These are phyloP conservation scores for Trichoderma asperellum DNA, from an alignment of 2,329 filamentous ascomycete genomes.

Conservation along the genomic window DNA sequence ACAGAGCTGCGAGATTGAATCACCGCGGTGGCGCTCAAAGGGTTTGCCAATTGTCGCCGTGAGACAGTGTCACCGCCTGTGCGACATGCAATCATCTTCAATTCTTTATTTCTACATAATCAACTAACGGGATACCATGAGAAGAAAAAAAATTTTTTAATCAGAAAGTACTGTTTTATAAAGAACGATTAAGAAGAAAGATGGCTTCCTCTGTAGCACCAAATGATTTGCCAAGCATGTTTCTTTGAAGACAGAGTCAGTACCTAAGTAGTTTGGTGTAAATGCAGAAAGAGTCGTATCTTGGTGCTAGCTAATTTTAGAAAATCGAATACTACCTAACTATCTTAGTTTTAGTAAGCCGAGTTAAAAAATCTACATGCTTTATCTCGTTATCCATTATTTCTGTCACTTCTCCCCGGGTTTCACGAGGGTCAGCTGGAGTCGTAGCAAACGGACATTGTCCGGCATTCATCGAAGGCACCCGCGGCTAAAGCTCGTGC, in stretches of 20 bases:
- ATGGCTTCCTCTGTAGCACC: no score
- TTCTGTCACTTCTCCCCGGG: not conserved
- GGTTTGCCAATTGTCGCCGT: not conserved
- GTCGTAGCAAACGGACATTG: not conserved
- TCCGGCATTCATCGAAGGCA: not conserved
- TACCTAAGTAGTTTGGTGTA: not conserved
- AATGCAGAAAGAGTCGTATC: not conserved
- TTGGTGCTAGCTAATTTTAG: not conserved
- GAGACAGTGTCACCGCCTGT: not conserved
- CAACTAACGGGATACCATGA: not conserved
- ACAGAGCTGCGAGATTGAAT: not conserved
- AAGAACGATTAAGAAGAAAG: no score
- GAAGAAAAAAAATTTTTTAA: no score
- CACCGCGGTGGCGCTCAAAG: not conserved
- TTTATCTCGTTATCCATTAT: not conserved
- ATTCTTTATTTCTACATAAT: not conserved
- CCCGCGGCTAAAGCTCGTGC: conserved; percentile 5
- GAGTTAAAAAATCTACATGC: not conserved
- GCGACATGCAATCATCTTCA: not conserved
- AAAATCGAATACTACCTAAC: not conserved
- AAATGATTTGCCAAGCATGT: not conserved
- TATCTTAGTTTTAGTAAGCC: not conserved
- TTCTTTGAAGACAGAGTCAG: no score
- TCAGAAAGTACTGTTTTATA: no score
- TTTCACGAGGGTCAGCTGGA: not conserved